Evolutionary conservation across 1,284 basidiomycete species (phyloP), one percentile per base, ranked within the genome.

Genomic region (Tausonia pullulans): DNA sequence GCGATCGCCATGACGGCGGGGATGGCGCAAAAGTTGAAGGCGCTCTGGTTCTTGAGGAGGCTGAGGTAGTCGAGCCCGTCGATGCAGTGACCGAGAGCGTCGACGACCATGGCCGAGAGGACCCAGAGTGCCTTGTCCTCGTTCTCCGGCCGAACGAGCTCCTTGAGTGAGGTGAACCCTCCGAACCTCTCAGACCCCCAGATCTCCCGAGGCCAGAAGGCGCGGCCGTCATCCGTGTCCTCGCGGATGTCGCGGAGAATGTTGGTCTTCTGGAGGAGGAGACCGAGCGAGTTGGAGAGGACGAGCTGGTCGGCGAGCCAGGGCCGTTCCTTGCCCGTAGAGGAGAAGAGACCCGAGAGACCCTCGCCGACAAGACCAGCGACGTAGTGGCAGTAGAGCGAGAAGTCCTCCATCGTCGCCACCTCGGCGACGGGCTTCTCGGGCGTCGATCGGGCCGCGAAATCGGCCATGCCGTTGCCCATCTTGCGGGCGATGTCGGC

Each of bases 351-450:
- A 6, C 90, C 84, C 0, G 91, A 94, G 58, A 97, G 82, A 64
- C 96, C 95, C 76, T 99, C 96, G 61, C 95, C 96, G 67, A 98
- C 95, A 64, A 98, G 85, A 2, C 95, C 96, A 3, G 95, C 96
- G 68, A 98, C 96, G 75, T 96, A 98, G 77, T 99, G 95, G 75
- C 96, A 98, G 79, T 99, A 98, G 10, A 98, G 82, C 75, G 98
- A 92, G 77, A 95, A 97, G 71, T 97, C 92, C 56, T 83, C 79
- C 68, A 90, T 78, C 9, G 85, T 84, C 64, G 84, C 81, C 67
- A 94, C 80, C 68, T 77, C 78, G 73, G 87, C 87, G 60, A 86
- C 82, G 54, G 81, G 79, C 60, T 83, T 81, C 3, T 84, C 84
- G 11, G 83, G 83, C 1, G 85, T 87, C 5, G 90, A 86, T 70